phyloP scores from a whole-genome alignment of 1,139 yeast genomes.

The Geotrichum reessii region DNA sequence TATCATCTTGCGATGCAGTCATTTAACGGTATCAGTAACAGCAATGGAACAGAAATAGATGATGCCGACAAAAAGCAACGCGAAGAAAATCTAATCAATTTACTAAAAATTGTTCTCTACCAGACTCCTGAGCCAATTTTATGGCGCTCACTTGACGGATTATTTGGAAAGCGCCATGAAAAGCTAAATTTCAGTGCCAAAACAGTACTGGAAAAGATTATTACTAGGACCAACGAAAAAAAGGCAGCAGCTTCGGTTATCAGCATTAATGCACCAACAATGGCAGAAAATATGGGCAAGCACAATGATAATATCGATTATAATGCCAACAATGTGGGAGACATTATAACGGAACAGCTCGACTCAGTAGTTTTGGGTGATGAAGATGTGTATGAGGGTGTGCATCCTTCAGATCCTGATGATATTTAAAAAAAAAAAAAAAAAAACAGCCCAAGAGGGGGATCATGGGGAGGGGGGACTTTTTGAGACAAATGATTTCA shows the following conservation, averaged over 20 bases:
- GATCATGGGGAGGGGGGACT: no score
- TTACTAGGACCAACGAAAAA: background rate
- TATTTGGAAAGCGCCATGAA: conserved; percentile 21
- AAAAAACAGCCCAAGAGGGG: no score
- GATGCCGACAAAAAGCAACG: background rate
- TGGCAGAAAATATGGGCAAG: no score
- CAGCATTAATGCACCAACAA: no score
- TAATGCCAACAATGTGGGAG: conserved; percentile 5
- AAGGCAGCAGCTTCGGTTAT: no score
- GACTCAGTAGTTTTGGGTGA: background rate
- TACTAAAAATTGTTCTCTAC: conserved; percentile 20
- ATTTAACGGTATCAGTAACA: background rate
- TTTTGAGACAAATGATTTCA: no score
- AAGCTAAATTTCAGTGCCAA: conserved; percentile 18
- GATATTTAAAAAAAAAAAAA: background rate
- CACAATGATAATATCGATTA: conserved; percentile 46
- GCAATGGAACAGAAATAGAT: background rate
- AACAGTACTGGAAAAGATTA: conserved; percentile 3
- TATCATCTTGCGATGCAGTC: conserved; percentile 11
- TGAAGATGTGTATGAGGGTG: background rate
- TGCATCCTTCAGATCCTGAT: background rate
- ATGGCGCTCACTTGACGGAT: conserved; percentile 24
- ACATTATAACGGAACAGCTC: conserved; percentile 1
- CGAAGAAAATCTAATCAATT: conserved; percentile 11
- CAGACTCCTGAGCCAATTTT: conserved; percentile 25